These are phyloP conservation scores for Creolimax fragrantissima DNA, from an alignment of 78 protist genomes.

Conservation along the genomic window DNA sequence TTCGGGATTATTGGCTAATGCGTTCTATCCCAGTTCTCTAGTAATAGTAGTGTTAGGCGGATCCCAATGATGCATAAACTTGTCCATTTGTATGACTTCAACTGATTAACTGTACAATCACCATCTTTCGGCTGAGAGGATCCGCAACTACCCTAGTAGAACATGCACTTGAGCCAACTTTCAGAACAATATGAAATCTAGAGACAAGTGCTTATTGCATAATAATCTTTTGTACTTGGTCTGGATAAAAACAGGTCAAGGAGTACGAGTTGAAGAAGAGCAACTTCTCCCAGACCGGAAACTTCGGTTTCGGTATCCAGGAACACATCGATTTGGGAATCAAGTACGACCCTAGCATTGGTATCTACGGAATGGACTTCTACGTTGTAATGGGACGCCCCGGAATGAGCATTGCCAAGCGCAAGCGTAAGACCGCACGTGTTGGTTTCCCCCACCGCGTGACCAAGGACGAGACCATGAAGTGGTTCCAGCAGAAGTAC, in stretches of 20 bases:
- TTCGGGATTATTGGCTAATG: too few species aligned
- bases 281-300: slow-evolving; percentile 82
- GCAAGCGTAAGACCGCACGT: slow-evolving; percentile 40
- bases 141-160: too few species aligned
- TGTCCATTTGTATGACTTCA: background rate
- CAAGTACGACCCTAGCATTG: slow-evolving; percentile 95
- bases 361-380: slow-evolving; percentile 99
- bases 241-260: slow-evolving; percentile 65
- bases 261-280: slow-evolving; percentile 86
- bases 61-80: background rate
- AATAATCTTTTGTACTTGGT: too few species aligned
- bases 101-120: background rate
- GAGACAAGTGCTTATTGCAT: too few species aligned
- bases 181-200: too few species aligned
- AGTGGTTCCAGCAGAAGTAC: slow-evolving; percentile 85
- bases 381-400: slow-evolving; percentile 84
- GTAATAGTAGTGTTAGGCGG: too few species aligned
- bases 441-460: slow-evolving; percentile 65
- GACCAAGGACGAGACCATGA: slow-evolving; percentile 74
- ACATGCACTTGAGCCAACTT: too few species aligned
- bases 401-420: slow-evolving; percentile 74
- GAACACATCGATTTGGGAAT: slow-evolving; percentile 99
- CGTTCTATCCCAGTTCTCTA: too few species aligned
- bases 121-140: slow-evolving; percentile 16
- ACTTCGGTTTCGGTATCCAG: slow-evolving; percentile 93